Base-by-base conservation (phyloP, 2,329 filamentous ascomycete genomes). In the Paraphaeosphaeria sporulosa region DNA sequence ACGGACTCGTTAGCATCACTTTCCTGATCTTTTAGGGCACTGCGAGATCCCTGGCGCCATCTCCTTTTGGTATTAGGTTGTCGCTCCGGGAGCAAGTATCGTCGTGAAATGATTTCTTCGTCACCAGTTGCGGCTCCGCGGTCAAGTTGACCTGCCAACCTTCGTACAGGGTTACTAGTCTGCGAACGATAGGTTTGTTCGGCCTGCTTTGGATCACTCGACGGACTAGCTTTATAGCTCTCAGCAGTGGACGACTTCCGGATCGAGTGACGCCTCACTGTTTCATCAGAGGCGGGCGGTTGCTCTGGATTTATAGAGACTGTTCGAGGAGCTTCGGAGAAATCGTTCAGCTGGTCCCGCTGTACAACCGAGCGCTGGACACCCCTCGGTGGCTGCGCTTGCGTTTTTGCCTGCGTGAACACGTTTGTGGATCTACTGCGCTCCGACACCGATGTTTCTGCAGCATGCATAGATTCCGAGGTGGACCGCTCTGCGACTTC, bases 81-180 rank as follows among this genome's bases (percentile, higher is more conserved):
- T 34, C 32, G 48, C 25, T 53, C 27, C 27, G 38, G 8, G 21
- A 13, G 21, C 3, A 42, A 19, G 6, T 17, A 43, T 21, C 50
- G 55, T 30, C 32, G 19, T 21, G 12, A 49, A 32, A 27, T 9
- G 12, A 5, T n/a, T 51, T 40, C 38, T 21, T 34, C 23, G 15
- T 49, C 21, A 8, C 43, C n/a, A 49, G 40, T 8, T 51, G 43
- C 59, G 46, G 58, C 46, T 52, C 58, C n/a, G 46, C 49, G 15
- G 21, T 21, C 12, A 38, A 19, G 30, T 43, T 27, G 52, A 32
- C 43, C 56, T 62, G 66, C 32, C 64, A 58, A 21, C 49, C 50
- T 63, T 73, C 68, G 69, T 71, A 73, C 52, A 66, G 59, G 27
- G 56, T 58, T 53, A 71, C 63, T 34, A 71, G 61, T 47, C 32